phyloP scores from a whole-genome alignment of 75 land plant genomes.

The Adiantum capillusveneris region DNA sequence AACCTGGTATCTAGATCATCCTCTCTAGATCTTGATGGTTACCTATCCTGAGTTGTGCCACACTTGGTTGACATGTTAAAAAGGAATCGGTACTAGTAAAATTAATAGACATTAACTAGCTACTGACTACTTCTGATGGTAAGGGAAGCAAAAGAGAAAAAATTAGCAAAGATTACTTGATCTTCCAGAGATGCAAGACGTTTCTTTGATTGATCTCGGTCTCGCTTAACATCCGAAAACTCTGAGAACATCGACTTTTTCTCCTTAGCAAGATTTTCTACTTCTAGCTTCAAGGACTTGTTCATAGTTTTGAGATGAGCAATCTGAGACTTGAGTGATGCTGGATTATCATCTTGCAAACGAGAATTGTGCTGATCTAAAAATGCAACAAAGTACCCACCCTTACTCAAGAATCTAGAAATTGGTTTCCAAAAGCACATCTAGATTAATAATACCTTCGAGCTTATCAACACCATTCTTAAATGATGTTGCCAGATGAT shows the following conservation, averaged over 20 bases:
- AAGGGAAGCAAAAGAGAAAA: neutral
- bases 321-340: neutral
- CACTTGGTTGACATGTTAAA: too few relatives aligned
- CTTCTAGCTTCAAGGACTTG: conserved; percentile 7
- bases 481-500: too few relatives aligned
- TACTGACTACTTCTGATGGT: neutral
- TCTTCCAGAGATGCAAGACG: conserved; percentile 1
- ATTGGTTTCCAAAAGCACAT: too few relatives aligned
- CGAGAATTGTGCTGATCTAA: neutral
- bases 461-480: too few relatives aligned
- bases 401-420: too few relatives aligned
- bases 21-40: too few relatives aligned
- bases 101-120: too few relatives aligned
- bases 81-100: too few relatives aligned
- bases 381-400: neutral
- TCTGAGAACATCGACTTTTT: conserved; percentile 1
- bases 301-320: conserved; percentile 4
- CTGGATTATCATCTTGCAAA: neutral
- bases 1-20: too few relatives aligned
- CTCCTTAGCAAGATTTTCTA: conserved; percentile 5
- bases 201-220: neutral
- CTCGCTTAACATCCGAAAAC: conserved; percentile 4
- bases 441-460: too few relatives aligned
- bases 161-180: neutral
- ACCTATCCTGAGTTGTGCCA: too few relatives aligned